Percentiles rank a stretch among this genome's conserved stretches.
Evolutionary conservation across 2,329 filamentous ascomycete species (phyloP).

Genomic region (Bisporella sp.): DNA sequence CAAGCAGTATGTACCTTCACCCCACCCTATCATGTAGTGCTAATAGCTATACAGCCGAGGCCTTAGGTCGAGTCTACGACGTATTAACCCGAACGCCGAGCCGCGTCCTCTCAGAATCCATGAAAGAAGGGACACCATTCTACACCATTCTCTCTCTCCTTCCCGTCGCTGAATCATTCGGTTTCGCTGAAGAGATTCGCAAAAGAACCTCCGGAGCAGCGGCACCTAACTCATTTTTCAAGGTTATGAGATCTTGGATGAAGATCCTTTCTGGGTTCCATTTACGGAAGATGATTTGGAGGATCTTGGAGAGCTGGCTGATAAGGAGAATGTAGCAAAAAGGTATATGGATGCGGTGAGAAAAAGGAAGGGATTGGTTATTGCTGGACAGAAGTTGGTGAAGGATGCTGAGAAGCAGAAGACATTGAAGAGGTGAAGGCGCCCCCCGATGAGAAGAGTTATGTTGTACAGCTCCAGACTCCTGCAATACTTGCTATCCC

Average conservation of each 20-base stretch:
- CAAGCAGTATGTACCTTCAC: slow-evolving; percentile 59
- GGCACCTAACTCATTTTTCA: slow-evolving; percentile 85
- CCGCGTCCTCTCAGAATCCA: slow-evolving; percentile 78
- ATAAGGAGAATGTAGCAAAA: slow-evolving; percentile 93
- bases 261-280: slow-evolving; percentile 97
- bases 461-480: too few relatives aligned
- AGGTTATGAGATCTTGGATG: slow-evolving; percentile 86
- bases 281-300: slow-evolving; percentile 95
- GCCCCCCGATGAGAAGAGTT: too few relatives aligned
- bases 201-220: slow-evolving; percentile 89
- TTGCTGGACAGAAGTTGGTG: slow-evolving; percentile 68
- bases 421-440: slow-evolving; percentile 50
- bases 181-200: slow-evolving; percentile 92
- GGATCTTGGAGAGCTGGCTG: slow-evolving; percentile 88
- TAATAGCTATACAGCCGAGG: slow-evolving; percentile 55
- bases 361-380: slow-evolving; percentile 77
- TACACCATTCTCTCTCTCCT: slow-evolving; percentile 87
- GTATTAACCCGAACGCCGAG: slow-evolving; percentile 93
- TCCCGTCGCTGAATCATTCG: slow-evolving; percentile 91
- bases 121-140: slow-evolving; percentile 94
- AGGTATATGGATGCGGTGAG: slow-evolving; percentile 89
- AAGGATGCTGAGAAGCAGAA: slow-evolving; percentile 90
- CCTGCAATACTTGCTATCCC: too few relatives aligned
- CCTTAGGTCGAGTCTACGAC: slow-evolving; percentile 89
- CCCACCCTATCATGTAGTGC: neutral